Percentiles rank a stretch among this genome's conserved stretches.
phyloP scores from a whole-genome alignment of 2,329 filamentous ascomycete genomes.

The Monilinia fructicola region DNA sequence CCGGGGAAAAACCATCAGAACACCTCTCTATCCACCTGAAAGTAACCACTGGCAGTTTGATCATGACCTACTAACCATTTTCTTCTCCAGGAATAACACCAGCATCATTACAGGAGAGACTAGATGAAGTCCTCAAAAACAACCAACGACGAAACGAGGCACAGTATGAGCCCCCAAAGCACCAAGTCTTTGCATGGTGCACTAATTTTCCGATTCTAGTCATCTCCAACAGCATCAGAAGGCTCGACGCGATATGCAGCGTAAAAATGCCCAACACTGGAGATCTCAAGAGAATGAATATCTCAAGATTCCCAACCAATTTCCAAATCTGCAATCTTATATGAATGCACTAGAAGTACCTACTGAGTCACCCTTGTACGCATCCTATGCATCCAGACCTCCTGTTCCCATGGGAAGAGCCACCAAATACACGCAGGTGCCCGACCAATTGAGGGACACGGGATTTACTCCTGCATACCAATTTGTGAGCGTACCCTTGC shows the following conservation, averaged over 20 bases:
- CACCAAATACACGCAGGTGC: fast-evolving
- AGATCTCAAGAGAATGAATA: fast-evolving
- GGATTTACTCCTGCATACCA: fast-evolving
- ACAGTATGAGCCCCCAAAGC: too few relatives aligned
- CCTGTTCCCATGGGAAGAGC: too few relatives aligned
- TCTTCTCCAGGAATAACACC: not conserved
- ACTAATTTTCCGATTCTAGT: too few relatives aligned
- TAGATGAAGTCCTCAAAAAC: not conserved
- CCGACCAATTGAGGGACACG: too few relatives aligned
- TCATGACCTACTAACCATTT: not conserved
- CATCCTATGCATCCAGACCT: not conserved
- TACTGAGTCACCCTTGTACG: fast-evolving
- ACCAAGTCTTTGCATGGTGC: not conserved
- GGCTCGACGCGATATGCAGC: not conserved
- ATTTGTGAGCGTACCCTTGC: fast-evolving
- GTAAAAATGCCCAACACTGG: not conserved
- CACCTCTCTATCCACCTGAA: not conserved
- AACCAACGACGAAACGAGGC: not conserved
- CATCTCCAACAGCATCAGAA: too few relatives aligned
- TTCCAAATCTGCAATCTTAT: fast-evolving
- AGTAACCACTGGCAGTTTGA: too few relatives aligned
- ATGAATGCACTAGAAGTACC: fast-evolving
- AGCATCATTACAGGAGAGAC: not conserved
- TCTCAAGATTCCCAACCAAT: fast-evolving
- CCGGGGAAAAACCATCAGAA: too few relatives aligned